Evolutionary conservation across 1,284 basidiomycete genomes (phyloP), one percentile per base, ranked within the genome.

Genomic region (Cryptococcus depauperatus): DNA sequence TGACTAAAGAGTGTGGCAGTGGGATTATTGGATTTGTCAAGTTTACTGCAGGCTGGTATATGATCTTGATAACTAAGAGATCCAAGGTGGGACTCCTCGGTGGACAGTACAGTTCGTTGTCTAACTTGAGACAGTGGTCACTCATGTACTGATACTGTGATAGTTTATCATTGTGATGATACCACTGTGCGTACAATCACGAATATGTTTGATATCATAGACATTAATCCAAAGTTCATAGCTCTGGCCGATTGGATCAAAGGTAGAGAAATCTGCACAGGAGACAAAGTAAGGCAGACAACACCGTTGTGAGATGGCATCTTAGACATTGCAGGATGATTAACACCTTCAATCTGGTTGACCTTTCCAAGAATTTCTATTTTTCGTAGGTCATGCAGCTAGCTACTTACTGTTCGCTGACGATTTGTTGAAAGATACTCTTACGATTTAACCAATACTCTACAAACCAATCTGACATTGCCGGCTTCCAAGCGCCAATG

Each of bases 311-410:
- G 32, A 19, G 23, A 38, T 32, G 9, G 2, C 34, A n/a, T 41
- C 7, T 39, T 32, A 41, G 14, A 56, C 62, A 46, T 60, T 22
- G n/a, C 37, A 73, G 76, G 26, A 68, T 91, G 30, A 81, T 95
- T 69, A 84, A 82, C 51, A 81, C 86, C n/a, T 99, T 98, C 75
- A 91, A 90, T 64, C 89, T 93, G 67, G 92, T 98, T 3, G 95
- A 99, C 59, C 80, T 98, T 74, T 85, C 85, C 39, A 97, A 98
- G 74, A 97, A 98, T 72, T 98, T 98, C 68, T 99, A 98, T 73
- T 98, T 98, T 70, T 92, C 88, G 87, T 93, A 57, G 42, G 65
- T 44, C 9, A 16, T 41, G 25, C 13, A 19, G 8, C 4, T 3
- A 2, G 29, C 13, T 6, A 25, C 27, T 8, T 8, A 25, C 42